Conservation (phyloP, 495 filamentous ascomycete species). For the Penicillium mononematosum region DNA sequence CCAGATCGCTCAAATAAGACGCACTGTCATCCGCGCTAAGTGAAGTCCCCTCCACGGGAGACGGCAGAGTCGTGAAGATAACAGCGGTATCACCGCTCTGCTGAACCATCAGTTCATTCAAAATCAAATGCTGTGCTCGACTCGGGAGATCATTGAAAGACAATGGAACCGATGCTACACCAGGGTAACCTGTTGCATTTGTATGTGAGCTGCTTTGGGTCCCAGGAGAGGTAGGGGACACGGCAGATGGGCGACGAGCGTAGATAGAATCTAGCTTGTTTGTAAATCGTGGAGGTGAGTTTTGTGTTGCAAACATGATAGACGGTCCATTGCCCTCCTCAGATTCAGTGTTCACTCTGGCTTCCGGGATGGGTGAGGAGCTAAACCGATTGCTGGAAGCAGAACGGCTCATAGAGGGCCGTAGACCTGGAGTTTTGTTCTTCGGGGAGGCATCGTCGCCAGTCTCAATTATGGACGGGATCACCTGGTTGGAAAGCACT, state of each 20-base stretch:
- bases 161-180: constrained; percentile 59
- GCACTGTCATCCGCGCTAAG: constrained; percentile 65
- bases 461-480: constrained; percentile 50
- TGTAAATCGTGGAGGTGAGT: constrained; percentile 39
- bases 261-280: constrained; percentile 54
- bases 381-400: constrained; percentile 60
- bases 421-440: constrained; percentile 25
- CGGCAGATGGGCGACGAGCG: constrained; percentile 35
- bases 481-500: constrained; percentile 20
- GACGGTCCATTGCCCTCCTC: constrained; percentile 61
- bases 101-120: constrained; percentile 77
- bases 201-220: constrained; percentile 13
- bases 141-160: constrained; percentile 84
- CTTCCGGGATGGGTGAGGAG: constrained; percentile 71
- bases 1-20: constrained; percentile 72
- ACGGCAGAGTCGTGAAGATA: constrained; percentile 77
- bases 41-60: constrained; percentile 72
- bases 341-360: constrained; percentile 57
- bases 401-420: constrained; percentile 35
- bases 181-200: constrained; percentile 49
- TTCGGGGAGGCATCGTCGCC: constrained; percentile 43
- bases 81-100: constrained; percentile 74
- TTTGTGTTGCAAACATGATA: constrained; percentile 73
- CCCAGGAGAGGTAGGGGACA: constrained; percentile 18
- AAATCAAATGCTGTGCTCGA: constrained; percentile 77